Percentiles rank a stretch among this genome's conserved stretches.
Evolutionary conservation across 164 flowering plant species (phyloP).

Genomic region (Cinnamomum micranthum): DNA sequence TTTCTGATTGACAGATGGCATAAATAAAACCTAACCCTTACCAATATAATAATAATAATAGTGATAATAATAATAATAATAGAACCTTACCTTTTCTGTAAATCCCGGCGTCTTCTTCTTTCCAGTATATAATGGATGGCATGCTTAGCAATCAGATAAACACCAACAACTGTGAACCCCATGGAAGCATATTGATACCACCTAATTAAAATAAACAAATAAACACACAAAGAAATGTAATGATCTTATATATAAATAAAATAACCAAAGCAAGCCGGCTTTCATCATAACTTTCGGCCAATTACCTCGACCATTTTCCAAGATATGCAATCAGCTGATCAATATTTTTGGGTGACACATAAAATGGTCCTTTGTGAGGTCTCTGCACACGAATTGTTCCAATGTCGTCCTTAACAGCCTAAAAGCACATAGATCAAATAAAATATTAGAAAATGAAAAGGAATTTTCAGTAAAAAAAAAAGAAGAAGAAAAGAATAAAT

Average conservation of each 20-base stretch:
- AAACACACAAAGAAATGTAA: too few species aligned
- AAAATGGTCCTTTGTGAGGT: conserved; percentile 92
- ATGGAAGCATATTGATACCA: conserved; percentile 78
- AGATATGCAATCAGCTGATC: conserved; percentile 85
- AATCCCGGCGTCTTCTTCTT: conserved; percentile 67
- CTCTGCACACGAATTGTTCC: conserved; percentile 81
- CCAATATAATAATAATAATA: not conserved
- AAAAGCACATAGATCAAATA: conserved; percentile 16
- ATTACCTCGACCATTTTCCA: conserved; percentile 91
- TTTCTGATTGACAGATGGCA: not conserved
- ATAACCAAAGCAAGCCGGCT: conserved; percentile 1
- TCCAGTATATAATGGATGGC: conserved; percentile 59
- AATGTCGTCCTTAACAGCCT: conserved; percentile 95
- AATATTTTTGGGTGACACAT: conserved; percentile 75
- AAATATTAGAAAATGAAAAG: not conserved
- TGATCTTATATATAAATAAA: not conserved
- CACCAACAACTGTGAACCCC: conserved; percentile 78
- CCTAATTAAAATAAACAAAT: conserved; percentile 34
- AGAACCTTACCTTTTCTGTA: conserved; percentile 59
- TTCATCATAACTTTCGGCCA: conserved; percentile 5
- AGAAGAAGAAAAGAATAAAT: not conserved
- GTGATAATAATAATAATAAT: not conserved
- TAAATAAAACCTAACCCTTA: too few species aligned
- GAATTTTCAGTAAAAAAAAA: not conserved
- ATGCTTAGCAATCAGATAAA: conserved; percentile 74